Conservation (phyloP, 176 grass and related monocot species). For the Oryza meridionalis region DNA sequence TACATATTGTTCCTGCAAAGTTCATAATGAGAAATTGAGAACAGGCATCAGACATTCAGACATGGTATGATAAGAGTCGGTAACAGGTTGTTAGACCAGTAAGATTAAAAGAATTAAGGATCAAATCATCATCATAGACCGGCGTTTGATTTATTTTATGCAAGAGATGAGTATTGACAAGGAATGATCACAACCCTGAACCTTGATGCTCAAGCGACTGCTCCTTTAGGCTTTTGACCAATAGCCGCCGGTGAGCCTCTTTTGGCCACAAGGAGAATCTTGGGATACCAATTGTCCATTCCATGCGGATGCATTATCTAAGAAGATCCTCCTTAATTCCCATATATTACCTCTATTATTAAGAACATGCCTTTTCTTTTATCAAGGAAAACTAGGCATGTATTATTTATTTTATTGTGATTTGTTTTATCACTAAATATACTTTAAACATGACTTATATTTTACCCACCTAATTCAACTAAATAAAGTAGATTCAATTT, state of each 20-base stretch:
- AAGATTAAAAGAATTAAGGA: neutral
- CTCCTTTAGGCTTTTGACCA: constrained; percentile 34
- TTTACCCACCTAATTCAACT: too few species aligned
- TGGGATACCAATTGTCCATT: constrained; percentile 24
- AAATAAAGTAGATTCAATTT: too few species aligned
- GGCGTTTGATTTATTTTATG: neutral
- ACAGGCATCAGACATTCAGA: neutral
- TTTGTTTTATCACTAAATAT: too few species aligned
- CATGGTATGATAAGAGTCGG: neutral
- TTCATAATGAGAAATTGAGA: neutral
- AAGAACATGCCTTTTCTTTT: too few species aligned
- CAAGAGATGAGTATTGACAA: neutral
- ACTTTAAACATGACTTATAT: too few species aligned
- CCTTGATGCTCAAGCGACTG: constrained; percentile 47
- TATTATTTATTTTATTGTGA: too few species aligned
- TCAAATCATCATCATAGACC: neutral
- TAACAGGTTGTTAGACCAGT: neutral
- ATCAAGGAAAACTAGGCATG: too few species aligned
- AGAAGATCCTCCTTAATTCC: neutral
- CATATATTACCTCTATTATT: too few species aligned
- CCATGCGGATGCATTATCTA: neutral
- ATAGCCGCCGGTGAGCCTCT: neutral
- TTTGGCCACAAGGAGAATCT: constrained; percentile 16
- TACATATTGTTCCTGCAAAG: neutral
- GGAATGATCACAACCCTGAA: constrained; percentile 26